These are phyloP conservation scores for Lasiosphaeriaceae sp. DNA, from an alignment of 495 filamentous ascomycete species.

Conservation along the genomic window DNA sequence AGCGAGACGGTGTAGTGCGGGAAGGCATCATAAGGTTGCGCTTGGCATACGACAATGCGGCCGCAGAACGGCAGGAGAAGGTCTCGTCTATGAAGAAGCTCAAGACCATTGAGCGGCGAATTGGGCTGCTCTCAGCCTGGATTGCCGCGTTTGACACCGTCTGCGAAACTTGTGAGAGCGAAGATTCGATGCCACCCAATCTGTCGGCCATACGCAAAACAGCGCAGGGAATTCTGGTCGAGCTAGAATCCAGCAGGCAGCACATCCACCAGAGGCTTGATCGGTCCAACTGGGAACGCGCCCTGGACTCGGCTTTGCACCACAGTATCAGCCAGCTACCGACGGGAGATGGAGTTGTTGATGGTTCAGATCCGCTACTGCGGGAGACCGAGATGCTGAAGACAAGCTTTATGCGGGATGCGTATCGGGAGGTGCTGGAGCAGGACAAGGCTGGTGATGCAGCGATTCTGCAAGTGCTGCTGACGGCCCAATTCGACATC, in stretches of 20 bases:
- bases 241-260: conserved; percentile 83
- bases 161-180: conserved; percentile 64
- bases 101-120: conserved; percentile 78
- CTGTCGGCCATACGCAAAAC: conserved; percentile 78
- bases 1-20: conserved; percentile 70
- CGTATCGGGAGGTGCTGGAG: conserved; percentile 70
- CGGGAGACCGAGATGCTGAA: conserved; percentile 83
- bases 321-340: conserved; percentile 76
- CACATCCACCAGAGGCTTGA: conserved; percentile 80
- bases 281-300: conserved; percentile 79
- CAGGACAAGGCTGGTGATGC: conserved; percentile 79
- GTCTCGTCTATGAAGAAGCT: conserved; percentile 75
- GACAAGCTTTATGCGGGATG: conserved; percentile 77
- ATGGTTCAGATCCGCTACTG: conserved; percentile 66
- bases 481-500: conserved; percentile 88
- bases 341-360: conserved; percentile 62
- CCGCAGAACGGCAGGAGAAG: conserved; percentile 74
- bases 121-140: conserved; percentile 81
- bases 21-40: conserved; percentile 81
- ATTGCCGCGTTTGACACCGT: conserved; percentile 86
- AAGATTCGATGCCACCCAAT: conserved; percentile 59
- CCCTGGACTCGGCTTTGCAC: conserved; percentile 80
- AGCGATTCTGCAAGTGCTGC: conserved; percentile 70
- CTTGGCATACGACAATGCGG: conserved; percentile 77
- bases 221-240: conserved; percentile 79